phyloP scores from a whole-genome alignment of 768 basidiomycete genomes.

The Heimioporus sp. region DNA sequence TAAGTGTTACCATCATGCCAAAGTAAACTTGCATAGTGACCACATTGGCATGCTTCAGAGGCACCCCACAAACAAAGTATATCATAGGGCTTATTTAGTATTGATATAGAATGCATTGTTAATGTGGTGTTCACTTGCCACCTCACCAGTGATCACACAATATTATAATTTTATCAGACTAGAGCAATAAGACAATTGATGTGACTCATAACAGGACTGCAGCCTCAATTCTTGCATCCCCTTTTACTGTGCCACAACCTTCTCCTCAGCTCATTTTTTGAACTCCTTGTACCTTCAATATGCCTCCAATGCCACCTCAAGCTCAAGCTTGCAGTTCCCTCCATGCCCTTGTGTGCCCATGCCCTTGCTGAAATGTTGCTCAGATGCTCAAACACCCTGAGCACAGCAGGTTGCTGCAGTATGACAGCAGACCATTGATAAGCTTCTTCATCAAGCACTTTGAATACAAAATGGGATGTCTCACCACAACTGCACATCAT shows the following conservation, averaged over 20 bases:
- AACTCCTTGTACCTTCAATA: slow-evolving; percentile 79
- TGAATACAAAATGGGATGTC: slow-evolving; percentile 97
- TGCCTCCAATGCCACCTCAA: slow-evolving; percentile 85
- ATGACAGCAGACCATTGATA: slow-evolving; percentile 87
- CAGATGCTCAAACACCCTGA: slow-evolving; percentile 76
- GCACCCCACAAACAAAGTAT: no score
- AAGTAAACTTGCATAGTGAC: no score
- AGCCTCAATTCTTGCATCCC: slow-evolving; percentile 52
- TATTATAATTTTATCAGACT: no score
- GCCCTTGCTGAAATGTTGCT: slow-evolving; percentile 88
- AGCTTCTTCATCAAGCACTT: slow-evolving; percentile 96
- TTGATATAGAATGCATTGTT: no score
- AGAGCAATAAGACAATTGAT: no score
- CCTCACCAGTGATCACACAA: no score
- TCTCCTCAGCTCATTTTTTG: slow-evolving; percentile 83
- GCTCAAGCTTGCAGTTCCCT: slow-evolving; percentile 94
- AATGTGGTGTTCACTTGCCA: no score
- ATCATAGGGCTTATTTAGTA: no score
- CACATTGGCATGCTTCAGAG: no score
- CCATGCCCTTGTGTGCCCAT: slow-evolving; percentile 83
- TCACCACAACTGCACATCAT: slow-evolving; percentile 92
- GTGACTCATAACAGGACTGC: no score
- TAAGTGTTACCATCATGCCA: no score
- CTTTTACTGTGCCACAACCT: slow-evolving; percentile 72
- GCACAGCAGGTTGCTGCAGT: slow-evolving; percentile 93